Percentiles rank a stretch among this genome's conserved stretches.
These are phyloP conservation scores for Dalbergia cultrata DNA, from an alignment of 306 rosid species.

Conservation along the genomic window DNA sequence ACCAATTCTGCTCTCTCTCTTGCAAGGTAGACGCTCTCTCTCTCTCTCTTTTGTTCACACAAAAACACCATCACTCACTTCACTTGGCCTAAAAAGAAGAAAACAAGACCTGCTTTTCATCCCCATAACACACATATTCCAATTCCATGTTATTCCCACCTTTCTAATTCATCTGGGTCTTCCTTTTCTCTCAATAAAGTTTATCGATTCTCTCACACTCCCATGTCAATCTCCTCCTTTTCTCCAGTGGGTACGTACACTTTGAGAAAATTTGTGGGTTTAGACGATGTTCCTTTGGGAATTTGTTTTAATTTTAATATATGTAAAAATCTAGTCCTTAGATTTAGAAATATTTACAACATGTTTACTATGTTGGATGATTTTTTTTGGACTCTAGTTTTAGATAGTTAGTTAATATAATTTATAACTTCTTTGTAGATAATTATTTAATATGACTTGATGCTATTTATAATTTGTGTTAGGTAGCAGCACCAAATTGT, in stretches of 20 bases:
- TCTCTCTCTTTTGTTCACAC: not conserved
- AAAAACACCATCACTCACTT: not conserved
- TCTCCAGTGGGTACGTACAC: slow-evolving; percentile 4
- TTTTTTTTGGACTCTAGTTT: no score
- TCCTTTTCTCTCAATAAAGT: not conserved
- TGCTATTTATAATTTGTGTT: no score
- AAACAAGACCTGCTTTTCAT: not conserved
- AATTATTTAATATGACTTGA: no score
- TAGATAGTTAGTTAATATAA: no score
- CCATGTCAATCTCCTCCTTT: not conserved
- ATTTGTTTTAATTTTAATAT: no score
- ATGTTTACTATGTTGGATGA: no score
- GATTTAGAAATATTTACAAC: no score
- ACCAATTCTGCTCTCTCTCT: slow-evolving; percentile 80
- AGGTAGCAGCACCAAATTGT: no score
- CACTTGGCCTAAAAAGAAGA: not conserved
- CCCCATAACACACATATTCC: not conserved
- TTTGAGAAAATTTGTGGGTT: not conserved
- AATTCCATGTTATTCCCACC: not conserved
- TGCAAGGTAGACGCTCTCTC: slow-evolving; percentile 73
- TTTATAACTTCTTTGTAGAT: no score
- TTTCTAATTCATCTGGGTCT: not conserved
- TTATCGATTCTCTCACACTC: not conserved
- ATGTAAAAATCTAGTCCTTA: no score
- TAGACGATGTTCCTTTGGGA: no score